Evolutionary conservation across 805 yeast genomes (phyloP).

Genomic region (Saccharomycopsis malanga): DNA sequence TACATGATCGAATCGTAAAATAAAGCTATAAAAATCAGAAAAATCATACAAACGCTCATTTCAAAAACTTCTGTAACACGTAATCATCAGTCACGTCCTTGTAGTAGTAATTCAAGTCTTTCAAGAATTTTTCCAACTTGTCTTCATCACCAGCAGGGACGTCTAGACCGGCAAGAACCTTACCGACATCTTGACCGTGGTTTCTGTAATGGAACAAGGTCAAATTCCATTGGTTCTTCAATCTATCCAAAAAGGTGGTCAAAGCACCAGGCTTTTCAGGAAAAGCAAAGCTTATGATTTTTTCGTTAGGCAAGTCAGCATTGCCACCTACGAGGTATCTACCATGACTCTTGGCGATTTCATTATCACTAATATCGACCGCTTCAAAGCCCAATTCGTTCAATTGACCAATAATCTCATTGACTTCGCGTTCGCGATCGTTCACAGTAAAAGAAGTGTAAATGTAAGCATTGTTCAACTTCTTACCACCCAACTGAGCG

Average conservation of each 20-base stretch:
- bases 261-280: slow-evolving; percentile 98
- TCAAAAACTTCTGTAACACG: slow-evolving; percentile 77
- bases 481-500: slow-evolving; percentile 26
- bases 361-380: slow-evolving; percentile 82
- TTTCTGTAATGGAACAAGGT: slow-evolving; percentile 95
- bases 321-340: slow-evolving; percentile 95
- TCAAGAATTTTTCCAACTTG: slow-evolving; percentile 62
- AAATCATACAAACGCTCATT: too few relatives aligned
- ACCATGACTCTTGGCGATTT: slow-evolving; percentile 93
- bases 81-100: slow-evolving; percentile 77
- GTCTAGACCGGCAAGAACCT: slow-evolving; percentile 82
- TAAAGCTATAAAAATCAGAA: too few relatives aligned
- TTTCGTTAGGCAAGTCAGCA: slow-evolving; percentile 64
- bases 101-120: slow-evolving; percentile 66
- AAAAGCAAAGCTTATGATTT: slow-evolving; percentile 78
- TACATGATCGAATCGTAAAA: too few relatives aligned
- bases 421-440: slow-evolving; percentile 67
- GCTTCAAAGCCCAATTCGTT: slow-evolving; percentile 59
- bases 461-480: slow-evolving; percentile 52
- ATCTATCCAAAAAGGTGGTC: slow-evolving; percentile 62
- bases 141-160: slow-evolving; percentile 66
- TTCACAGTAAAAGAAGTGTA: slow-evolving; percentile 73
- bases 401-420: slow-evolving; percentile 53
- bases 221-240: slow-evolving; percentile 81
- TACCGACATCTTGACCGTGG: slow-evolving; percentile 93